Evolutionary conservation across 2,329 filamentous ascomycete species (phyloP).

Genomic region (Fusarium armeniacum): DNA sequence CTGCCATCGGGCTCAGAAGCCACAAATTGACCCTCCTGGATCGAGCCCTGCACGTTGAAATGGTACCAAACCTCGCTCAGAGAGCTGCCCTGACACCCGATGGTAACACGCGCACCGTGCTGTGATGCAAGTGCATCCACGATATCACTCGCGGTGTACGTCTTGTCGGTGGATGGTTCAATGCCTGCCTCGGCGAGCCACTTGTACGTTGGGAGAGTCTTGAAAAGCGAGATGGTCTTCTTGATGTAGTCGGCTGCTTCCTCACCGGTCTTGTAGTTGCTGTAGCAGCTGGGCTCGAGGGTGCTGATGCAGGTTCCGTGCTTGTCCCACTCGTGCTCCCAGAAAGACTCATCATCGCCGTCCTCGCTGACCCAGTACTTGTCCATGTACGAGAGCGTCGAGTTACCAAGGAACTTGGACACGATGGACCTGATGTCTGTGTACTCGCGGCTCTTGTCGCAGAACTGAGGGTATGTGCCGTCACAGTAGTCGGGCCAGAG

Average conservation of each 20-base stretch:
- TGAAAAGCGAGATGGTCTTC: constrained; percentile 74
- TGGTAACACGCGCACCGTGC: constrained; percentile 68
- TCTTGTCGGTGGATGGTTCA: constrained; percentile 65
- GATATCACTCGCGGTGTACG: constrained; percentile 72
- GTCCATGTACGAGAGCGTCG: constrained; percentile 75
- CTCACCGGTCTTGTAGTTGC: constrained; percentile 69
- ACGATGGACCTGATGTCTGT: constrained; percentile 76
- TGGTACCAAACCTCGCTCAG: constrained; percentile 73
- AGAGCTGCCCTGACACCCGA: constrained; percentile 66
- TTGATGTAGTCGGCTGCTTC: constrained; percentile 80
- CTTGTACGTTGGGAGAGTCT: constrained; percentile 74
- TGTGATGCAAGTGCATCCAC: constrained; percentile 68
- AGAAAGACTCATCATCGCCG: constrained; percentile 74
- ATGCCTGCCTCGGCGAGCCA: constrained; percentile 73
- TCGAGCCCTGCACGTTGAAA: constrained; percentile 71
- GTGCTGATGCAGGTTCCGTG: constrained; percentile 82
- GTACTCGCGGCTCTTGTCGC: constrained; percentile 73
- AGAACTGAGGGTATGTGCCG: constrained; percentile 77
- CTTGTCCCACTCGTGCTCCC: constrained; percentile 82
- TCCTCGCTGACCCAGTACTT: constrained; percentile 79
- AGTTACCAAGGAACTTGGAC: constrained; percentile 63
- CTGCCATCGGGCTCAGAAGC: constrained; percentile 68
- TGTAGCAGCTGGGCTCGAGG: constrained; percentile 76
- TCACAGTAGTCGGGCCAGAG: constrained; percentile 78
- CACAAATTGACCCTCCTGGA: constrained; percentile 73